phyloP scores from a whole-genome alignment of 345 rosid genomes.

The Cardiospermum halicacabum region DNA sequence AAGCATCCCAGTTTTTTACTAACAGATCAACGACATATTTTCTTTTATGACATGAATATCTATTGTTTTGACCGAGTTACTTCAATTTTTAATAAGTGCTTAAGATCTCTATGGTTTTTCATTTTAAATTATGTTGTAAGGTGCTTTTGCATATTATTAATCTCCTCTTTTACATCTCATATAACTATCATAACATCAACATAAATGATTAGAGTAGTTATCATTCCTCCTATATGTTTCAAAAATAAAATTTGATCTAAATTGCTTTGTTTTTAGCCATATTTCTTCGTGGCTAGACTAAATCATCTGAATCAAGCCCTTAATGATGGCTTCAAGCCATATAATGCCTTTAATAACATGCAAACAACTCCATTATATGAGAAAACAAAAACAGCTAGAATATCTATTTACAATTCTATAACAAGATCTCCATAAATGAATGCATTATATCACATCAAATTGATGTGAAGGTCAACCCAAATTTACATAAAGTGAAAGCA shows the following conservation, averaged over 20 bases:
- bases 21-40: no score
- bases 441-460: background rate
- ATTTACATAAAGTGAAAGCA: background rate
- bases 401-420: background rate
- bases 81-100: no score
- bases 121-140: no score
- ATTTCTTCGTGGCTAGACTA: background rate
- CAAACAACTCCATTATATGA: background rate
- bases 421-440: background rate
- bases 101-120: no score
- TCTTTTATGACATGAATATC: no score
- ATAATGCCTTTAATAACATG: background rate
- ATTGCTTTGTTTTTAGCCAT: background rate
- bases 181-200: background rate
- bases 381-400: background rate
- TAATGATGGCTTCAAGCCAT: background rate
- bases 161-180: background rate
- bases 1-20: no score
- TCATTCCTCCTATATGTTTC: background rate
- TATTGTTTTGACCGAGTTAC: no score
- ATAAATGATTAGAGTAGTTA: background rate
- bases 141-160: no score
- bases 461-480: background rate
- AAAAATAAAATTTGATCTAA: no score
- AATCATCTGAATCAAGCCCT: background rate